Evolutionary conservation across 1,284 basidiomycete genomes (phyloP), one percentile per base, ranked within the genome.

Genomic region (Leccinum pachyderme): DNA sequence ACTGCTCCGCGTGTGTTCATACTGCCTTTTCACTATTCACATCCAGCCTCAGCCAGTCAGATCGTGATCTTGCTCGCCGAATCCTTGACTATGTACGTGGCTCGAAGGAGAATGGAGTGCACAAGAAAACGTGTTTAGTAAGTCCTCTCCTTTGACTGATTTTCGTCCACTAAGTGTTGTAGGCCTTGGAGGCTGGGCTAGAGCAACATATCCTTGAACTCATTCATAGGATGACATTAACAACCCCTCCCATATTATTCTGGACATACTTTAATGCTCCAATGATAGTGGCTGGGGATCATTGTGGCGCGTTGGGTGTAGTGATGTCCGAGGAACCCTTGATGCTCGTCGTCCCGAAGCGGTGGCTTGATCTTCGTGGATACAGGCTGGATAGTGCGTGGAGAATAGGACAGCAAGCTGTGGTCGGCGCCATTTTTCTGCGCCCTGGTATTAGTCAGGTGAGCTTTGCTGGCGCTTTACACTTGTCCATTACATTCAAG

Each of bases 291-390:
- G 66, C 75, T 61, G 75, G 79, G 0, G 70, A 73, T 4, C 77
- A 80, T 63, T 71, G 83, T 59, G 64, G 67, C 28, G 59, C 73
- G 13, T 93, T 89, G 90, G 79, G 82, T 1, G 80, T 89, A 29
- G 65, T 72, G 6, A 71, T 83, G n/a, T 79, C 76, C 3, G 71
- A 77, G 45, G 71, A 71, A 24, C 79, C 79, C 0, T 55, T 75
- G 37, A 73, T 65, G 35, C 73, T 79, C 57, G 61, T 83, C 8
- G 77, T 83, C 54, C 90, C 91, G 31, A 77, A 90, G 45, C 80
- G 88, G 25, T 94, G 92, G 92, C 68, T 89, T 41, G 86, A 91
- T 67, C 81, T 92, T 50, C 75, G 74, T 47, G 92, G 92, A 2
- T 64, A 68, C 15, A 79, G 77, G 61, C 73, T 91, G 35, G 66